Conservation (phyloP, 345 rosid genomes). For the Rhodamnia rubescens region DNA sequence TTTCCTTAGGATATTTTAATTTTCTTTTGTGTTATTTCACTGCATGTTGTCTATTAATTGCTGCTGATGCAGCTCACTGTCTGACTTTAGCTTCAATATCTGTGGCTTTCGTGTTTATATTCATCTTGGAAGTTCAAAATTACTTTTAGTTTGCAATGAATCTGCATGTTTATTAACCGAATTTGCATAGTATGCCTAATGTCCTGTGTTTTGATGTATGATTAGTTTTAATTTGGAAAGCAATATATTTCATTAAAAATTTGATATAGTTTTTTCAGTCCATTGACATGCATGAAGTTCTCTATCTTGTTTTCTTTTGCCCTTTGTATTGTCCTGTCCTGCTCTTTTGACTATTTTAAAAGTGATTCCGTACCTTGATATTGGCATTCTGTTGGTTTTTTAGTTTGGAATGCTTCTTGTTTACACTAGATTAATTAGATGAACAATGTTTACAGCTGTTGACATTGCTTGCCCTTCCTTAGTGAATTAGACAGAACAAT, state of each 20-base stretch:
- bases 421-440: background rate
- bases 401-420: background rate
- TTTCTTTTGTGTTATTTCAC: too few species aligned
- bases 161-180: background rate
- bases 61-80: rapidly evolving
- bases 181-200: rapidly evolving
- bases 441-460: background rate
- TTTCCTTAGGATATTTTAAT: too few species aligned
- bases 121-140: background rate
- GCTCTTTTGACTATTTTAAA: too few species aligned
- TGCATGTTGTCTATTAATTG: background rate
- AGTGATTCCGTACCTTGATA: background rate
- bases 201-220: background rate
- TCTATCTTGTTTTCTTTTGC: background rate
- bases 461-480: background rate
- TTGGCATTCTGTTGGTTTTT: background rate
- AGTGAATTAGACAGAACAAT: background rate
- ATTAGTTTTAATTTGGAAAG: background rate
- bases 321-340: background rate
- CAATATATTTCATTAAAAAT: background rate
- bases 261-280: background rate
- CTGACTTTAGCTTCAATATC: background rate
- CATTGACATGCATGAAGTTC: background rate
- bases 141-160: background rate
- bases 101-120: background rate